Base-by-base conservation (phyloP, 495 filamentous ascomycete species). In the Schizothecium vesticola region DNA sequence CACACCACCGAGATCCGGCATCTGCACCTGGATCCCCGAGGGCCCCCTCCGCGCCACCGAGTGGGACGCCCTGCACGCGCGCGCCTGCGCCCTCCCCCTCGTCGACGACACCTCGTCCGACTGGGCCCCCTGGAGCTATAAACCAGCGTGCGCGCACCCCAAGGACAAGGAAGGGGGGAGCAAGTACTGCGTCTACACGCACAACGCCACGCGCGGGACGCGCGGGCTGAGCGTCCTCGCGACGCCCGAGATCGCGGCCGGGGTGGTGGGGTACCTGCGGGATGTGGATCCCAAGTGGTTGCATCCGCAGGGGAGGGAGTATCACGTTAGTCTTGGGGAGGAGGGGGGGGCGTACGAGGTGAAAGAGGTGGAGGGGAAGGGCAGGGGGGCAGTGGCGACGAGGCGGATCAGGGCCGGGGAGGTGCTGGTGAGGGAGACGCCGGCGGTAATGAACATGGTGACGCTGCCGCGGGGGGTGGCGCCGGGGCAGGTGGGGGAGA, bases 111-210 rank as follows among this genome's bases (percentile, higher is more conserved):
- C 6, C 0, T 51, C 43, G 6, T n/a, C 1, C 4, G 6, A n/a
- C 43, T 51, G 2, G 2, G 7, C 16, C 0, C 43, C 43, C 1
- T 51, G 43, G 43, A 51, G 43, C 43, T 8, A 51, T 19, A 16
- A n/a, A 6, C 43, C 43, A 0, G 19, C 19, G 43, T 51, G 43
- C 43, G 43, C 43, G 43, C 1, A 8, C 43, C 16, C 36, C 36
- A 36, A 36, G 33, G 31, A 13, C 0, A 13, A 33, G 31, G 12
- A 33, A 11, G 31, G 12, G 36, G 13, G 36, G 36, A 2, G 16
- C 5, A 51, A 51, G 43, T 65, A 65, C 55, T 65, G 64, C 64
- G 56, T 59, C 5, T 65, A 58, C 64, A 57, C 64, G 8, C 3
- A 31, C 21, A 33, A 58, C 22, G 24, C 25, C 7, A 57, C 29